phyloP scores from a whole-genome alignment of 768 basidiomycete species.

The Vararia minispora region DNA sequence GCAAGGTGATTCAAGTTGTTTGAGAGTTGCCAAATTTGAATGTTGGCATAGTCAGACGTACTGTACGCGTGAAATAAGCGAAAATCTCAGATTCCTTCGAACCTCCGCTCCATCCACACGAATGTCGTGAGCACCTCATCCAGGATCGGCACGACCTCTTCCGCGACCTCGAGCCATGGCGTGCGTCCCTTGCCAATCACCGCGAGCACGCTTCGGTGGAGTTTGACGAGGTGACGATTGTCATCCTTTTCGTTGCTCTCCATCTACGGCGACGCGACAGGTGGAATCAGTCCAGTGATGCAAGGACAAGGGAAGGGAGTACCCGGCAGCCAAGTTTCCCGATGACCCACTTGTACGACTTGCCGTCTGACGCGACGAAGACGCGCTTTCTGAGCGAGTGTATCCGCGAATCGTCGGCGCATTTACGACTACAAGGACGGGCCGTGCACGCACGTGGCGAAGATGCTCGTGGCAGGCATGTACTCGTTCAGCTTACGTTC shows the following conservation, averaged over 20 bases:
- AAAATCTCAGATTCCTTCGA: too few species aligned
- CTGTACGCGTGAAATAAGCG: too few species aligned
- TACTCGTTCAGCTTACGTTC: too few species aligned
- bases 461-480: not conserved
- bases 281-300: not conserved
- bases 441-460: not conserved
- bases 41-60: too few species aligned
- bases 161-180: not conserved
- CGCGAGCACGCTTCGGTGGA: not conserved
- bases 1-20: too few species aligned
- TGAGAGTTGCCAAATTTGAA: too few species aligned
- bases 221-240: not conserved
- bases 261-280: slow-evolving; percentile 4
- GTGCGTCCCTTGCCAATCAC: not conserved
- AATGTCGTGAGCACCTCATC: slow-evolving; percentile 1
- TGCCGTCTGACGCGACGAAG: slow-evolving; percentile 1
- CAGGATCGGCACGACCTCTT: not conserved
- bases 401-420: not conserved
- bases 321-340: not conserved
- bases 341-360: not conserved
- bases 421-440: not conserved
- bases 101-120: not conserved
- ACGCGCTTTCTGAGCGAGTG: slow-evolving; percentile 2
- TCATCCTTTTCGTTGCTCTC: slow-evolving; percentile 3
- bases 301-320: not conserved